Evolutionary conservation across 768 basidiomycete species (phyloP), one percentile per base, ranked within the genome.

Genomic region (Austroboletus festivus): DNA sequence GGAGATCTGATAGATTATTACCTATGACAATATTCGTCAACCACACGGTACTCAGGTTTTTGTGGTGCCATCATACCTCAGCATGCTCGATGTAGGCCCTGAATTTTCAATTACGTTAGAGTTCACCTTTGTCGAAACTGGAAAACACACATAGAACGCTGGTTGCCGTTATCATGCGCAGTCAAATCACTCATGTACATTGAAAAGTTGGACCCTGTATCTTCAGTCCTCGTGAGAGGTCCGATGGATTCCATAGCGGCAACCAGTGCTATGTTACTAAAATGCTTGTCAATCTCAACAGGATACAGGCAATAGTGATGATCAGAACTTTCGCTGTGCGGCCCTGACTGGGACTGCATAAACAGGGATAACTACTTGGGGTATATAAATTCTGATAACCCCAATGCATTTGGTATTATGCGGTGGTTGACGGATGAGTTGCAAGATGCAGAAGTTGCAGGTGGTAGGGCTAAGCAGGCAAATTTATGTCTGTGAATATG

Each of bases 101-200:
- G 30, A 33, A 1, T 34, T 0, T 8, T 18, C 11, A 23, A 34
- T 43, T 19, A 21, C 4, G 22, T 44, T 21, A 47, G 48, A 31
- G 1, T 16, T 13, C 9, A 8, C 16, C n/a, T 8, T 1, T 21
- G 23, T 46, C 16, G 13, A 26, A 9, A 26, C 5, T 16, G 23
- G 11, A 22, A 21, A 33, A 37, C 47, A 11, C 43, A 78, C 80
- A 79, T 71, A 13, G 77, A 80, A 20, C 85, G 67, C 62, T 86
- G 75, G 48, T 80, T 79, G 44, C 83, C 83, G 9, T 74, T 61
- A 60, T 88, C 86, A 57, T 88, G 86, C 5, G 81, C 77, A 23
- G 85, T 85, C 40, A 88, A 62, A 58, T 89, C 86, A 24, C 86
- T 85, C 0, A 84, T 88, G 58, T 78, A 89, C 13, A 89, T 21